phyloP scores from a whole-genome alignment of 805 yeast genomes.

The Myxozyma mucilagina region DNA sequence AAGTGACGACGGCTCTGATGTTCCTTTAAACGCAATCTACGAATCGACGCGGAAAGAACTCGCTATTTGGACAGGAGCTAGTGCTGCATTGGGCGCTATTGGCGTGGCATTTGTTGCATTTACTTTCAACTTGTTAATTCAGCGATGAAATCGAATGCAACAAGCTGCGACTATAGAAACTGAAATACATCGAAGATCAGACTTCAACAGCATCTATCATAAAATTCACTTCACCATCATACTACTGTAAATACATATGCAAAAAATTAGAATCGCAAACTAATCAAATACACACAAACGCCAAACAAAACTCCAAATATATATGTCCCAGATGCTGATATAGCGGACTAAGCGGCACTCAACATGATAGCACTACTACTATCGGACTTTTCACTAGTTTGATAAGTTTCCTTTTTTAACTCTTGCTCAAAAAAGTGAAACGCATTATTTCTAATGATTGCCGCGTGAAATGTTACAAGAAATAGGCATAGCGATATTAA shows the following conservation, averaged over 20 bases:
- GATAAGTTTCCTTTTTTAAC: background rate
- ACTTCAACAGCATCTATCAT: no score
- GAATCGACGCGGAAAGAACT: constrained; percentile 17
- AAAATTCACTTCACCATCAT: no score
- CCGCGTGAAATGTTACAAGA: constrained; percentile 17
- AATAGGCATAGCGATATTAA: constrained; percentile 33
- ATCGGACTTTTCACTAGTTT: background rate
- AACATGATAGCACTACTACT: background rate
- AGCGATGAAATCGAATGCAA: background rate
- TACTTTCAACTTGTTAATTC: background rate
- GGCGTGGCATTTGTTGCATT: constrained; percentile 1
- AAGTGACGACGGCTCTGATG: background rate
- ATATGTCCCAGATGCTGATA: no score
- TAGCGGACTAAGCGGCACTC: background rate
- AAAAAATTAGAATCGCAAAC: no score
- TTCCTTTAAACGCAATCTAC: constrained; percentile 7
- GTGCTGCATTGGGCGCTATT: constrained; percentile 20
- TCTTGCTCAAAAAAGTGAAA: constrained; percentile 10
- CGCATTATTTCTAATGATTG: constrained; percentile 14
- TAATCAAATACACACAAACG: no score
- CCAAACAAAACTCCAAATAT: no score
- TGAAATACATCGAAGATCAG: background rate
- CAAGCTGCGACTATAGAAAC: background rate
- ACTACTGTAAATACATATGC: no score
- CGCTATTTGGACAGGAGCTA: constrained; percentile 16